phyloP scores from a whole-genome alignment of 164 flowering plant species.

The Piper betle region DNA sequence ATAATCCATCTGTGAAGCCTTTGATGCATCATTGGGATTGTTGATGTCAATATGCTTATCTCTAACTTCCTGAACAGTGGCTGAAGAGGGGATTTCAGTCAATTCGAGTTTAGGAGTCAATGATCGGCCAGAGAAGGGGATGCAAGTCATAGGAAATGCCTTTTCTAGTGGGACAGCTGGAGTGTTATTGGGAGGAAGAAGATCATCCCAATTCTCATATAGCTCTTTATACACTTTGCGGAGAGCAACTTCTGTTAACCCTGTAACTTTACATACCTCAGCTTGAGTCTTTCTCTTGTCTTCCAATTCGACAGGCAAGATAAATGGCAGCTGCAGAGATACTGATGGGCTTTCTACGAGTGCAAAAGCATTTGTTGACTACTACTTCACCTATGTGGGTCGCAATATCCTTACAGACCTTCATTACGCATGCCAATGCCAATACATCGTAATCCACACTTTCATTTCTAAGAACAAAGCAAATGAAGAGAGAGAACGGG shows the following conservation, averaged over 20 bases:
- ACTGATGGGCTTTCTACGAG: slow-evolving; percentile 93
- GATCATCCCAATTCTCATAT: slow-evolving; percentile 89
- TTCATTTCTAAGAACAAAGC: too few relatives aligned
- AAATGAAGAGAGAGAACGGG: too few relatives aligned
- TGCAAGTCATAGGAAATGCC: slow-evolving; percentile 83
- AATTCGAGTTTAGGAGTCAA: slow-evolving; percentile 35
- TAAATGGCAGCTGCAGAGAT: slow-evolving; percentile 98
- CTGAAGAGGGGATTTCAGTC: slow-evolving; percentile 20
- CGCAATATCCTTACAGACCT: slow-evolving; percentile 74
- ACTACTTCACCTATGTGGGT: slow-evolving; percentile 98
- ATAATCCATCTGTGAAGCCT: not conserved
- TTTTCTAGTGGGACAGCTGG: slow-evolving; percentile 97
- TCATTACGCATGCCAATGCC: too few relatives aligned
- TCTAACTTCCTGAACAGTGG: slow-evolving; percentile 18
- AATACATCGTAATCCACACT: too few relatives aligned
- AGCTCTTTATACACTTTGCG: slow-evolving; percentile 95
- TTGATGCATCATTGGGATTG: not conserved
- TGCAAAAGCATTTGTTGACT: slow-evolving; percentile 98
- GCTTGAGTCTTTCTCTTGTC: slow-evolving; percentile 97
- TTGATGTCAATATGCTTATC: slow-evolving; percentile 28
- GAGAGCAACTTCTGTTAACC: slow-evolving; percentile 93
- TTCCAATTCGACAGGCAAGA: slow-evolving; percentile 86
- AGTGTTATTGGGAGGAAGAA: slow-evolving; percentile 84
- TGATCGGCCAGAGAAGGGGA: slow-evolving; percentile 60
- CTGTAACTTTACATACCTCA: slow-evolving; percentile 96